phyloP scores from a whole-genome alignment of 1,284 basidiomycete genomes.

The Leccinum olivaceoglutinosum region DNA sequence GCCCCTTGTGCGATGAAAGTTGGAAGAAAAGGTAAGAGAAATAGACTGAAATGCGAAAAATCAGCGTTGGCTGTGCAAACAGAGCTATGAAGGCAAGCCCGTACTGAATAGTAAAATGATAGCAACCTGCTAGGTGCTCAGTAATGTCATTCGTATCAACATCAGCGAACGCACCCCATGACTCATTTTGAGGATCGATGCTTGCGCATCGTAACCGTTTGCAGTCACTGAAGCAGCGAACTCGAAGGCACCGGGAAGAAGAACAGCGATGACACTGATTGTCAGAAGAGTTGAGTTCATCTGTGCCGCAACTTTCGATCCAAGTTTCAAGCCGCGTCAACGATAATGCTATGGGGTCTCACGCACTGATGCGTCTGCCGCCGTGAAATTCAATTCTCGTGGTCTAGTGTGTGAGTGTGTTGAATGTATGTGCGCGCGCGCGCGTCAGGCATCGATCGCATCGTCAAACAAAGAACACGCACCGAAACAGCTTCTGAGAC shows the following conservation, averaged over 20 bases:
- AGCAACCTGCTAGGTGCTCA: constrained; percentile 46
- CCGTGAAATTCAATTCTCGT: constrained; percentile 75
- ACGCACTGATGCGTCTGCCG: constrained; percentile 73
- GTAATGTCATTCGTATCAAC: not conserved
- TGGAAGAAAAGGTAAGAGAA: constrained; percentile 77
- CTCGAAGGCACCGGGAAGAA: constrained; percentile 70
- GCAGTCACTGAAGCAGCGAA: constrained; percentile 35
- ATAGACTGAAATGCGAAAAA: constrained; percentile 47
- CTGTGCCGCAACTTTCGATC: constrained; percentile 61
- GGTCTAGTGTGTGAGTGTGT: constrained; percentile 47
- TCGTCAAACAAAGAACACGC: constrained; percentile 19
- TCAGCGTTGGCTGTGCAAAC: constrained; percentile 2
- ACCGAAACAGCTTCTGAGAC: constrained; percentile 83
- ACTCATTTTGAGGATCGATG: constrained; percentile 68
- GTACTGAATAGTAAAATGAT: constrained; percentile 76
- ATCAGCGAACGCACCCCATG: constrained; percentile 56
- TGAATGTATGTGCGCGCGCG: not conserved
- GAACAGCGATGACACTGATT: constrained; percentile 74
- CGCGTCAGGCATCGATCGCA: not conserved
- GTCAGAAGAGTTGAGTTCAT: constrained; percentile 78
- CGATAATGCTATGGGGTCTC: not conserved
- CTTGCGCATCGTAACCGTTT: constrained; percentile 18
- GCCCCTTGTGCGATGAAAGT: constrained; percentile 74
- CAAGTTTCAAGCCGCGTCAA: constrained; percentile 5
- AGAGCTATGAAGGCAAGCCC: constrained; percentile 21